Percentiles rank a stretch among this genome's conserved stretches.
Evolutionary conservation across 228 moss, liverwort and hornwort species (phyloP).

Genomic region (Sphagnum fallax): DNA sequence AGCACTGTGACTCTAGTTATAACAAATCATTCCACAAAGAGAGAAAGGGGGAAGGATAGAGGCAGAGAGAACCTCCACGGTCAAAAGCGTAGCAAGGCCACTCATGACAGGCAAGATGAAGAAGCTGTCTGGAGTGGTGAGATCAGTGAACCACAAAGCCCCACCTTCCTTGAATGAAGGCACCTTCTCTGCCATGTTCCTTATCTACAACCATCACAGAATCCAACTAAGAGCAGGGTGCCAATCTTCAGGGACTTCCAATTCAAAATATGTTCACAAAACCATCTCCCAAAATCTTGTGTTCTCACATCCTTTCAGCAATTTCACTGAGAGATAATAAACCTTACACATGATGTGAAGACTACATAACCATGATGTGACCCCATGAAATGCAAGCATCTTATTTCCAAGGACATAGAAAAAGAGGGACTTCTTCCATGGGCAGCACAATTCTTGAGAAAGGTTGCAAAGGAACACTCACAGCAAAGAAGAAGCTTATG

Average conservation of each 20-base stretch:
- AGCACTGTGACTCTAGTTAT: too few relatives aligned
- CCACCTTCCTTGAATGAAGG: conserved; percentile 95
- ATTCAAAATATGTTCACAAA: background rate
- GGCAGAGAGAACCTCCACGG: conserved; percentile 63
- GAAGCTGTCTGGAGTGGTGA: conserved; percentile 76
- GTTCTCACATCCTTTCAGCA: background rate
- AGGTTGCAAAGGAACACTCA: conserved; percentile 19
- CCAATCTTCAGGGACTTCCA: background rate
- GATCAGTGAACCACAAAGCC: conserved; percentile 92
- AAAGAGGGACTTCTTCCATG: too few relatives aligned
- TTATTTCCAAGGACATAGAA: too few relatives aligned
- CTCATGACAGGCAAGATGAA: conserved; percentile 86
- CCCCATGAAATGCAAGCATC: too few relatives aligned
- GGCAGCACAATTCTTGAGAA: too few relatives aligned
- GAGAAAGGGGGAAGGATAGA: background rate
- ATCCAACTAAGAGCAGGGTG: background rate
- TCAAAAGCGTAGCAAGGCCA: conserved; percentile 75
- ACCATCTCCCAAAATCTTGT: background rate
- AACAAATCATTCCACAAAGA: background rate
- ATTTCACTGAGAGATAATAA: too few relatives aligned
- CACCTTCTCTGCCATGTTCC: conserved; percentile 95
- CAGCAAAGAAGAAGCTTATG: conserved; percentile 99
- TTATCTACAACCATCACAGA: conserved; percentile 42
- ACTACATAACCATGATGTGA: too few relatives aligned
- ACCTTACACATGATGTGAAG: background rate